phyloP scores from a whole-genome alignment of 129 eudicot species.

The Chrysanthemum lavandulifolium region DNA sequence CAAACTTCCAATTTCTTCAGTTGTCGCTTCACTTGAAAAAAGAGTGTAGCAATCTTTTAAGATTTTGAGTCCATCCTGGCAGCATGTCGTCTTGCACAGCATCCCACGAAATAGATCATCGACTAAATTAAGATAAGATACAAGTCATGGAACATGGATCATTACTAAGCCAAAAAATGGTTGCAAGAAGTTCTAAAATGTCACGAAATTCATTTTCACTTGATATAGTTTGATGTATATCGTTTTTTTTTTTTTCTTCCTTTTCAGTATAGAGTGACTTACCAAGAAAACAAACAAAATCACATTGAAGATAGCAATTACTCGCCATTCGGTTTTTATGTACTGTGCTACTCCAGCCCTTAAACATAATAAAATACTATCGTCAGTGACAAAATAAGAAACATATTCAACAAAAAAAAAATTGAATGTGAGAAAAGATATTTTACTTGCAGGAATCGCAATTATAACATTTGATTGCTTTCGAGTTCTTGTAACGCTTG shows the following conservation, averaged over 20 bases:
- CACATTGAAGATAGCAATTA: slow-evolving; percentile 80
- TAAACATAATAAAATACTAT: slow-evolving; percentile 12
- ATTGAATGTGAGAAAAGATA: slow-evolving; percentile 3
- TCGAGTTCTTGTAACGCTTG: slow-evolving; percentile 70
- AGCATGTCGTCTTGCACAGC: slow-evolving; percentile 89
- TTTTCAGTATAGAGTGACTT: slow-evolving; percentile 29
- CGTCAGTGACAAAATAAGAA: slow-evolving; percentile 6
- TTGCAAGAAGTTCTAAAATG: slow-evolving; percentile 2
- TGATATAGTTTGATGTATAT: slow-evolving; percentile 1
- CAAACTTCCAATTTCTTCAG: not conserved
- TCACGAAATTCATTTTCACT: slow-evolving; percentile 1
- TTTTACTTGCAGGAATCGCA: slow-evolving; percentile 97
- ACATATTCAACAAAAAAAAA: not conserved
- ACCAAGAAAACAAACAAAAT: slow-evolving; percentile 79
- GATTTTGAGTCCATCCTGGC: slow-evolving; percentile 53
- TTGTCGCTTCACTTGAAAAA: not conserved
- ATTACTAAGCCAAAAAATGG: slow-evolving; percentile 1
- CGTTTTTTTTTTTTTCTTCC: too few species aligned
- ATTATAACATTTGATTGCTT: slow-evolving; percentile 70
- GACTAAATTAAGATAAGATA: slow-evolving; percentile 41
- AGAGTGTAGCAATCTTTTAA: slow-evolving; percentile 32
- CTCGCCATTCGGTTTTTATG: slow-evolving; percentile 94
- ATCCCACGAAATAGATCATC: slow-evolving; percentile 76
- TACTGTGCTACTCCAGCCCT: slow-evolving; percentile 98
- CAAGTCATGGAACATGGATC: slow-evolving; percentile 13